Evolutionary conservation across 345 rosid species (phyloP), one percentile per base, ranked within the genome.

Genomic region (Citrus inodora): DNA sequence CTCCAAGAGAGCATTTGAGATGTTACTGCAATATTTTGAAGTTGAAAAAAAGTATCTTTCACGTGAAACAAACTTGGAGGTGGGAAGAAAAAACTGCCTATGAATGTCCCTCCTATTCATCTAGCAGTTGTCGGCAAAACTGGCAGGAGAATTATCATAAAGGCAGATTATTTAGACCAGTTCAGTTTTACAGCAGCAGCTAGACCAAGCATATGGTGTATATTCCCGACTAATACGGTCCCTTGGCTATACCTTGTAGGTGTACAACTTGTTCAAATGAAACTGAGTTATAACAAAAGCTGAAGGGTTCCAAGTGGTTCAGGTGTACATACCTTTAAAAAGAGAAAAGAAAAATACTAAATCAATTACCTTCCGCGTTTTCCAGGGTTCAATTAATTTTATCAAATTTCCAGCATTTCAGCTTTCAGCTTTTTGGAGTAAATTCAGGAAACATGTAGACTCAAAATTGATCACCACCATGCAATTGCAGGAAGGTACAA

Each of bases 21-120:
- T 75, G 82, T 51, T 83, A 77, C 68, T 74, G 80, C 73, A 79
- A 73, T 68, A 75, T 77, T 27, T 61, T 76, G 73, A 86, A 83
- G 83, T 53, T 53, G 58, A 84, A 74, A 80, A 74, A 86, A 76
- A 80, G 61, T 79, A 42, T 67, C 78, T 74, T 66, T 24, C 53
- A 11, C 64, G 9, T 73, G 81, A 83, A 4, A 78, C 40, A 86
- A 79, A 72, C 74, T 78, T 24, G 79, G 74, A 68, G 73, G 72
- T 16, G 59, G 76, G 40, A 28, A 79, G 76, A 74, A 78, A 76
- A 83, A 72, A 48, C 76, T 71, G 63, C 80, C 87, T 21, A 64
- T 42, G 5, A 86, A 85, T 71, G 85, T 87, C 10, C 83, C 83
- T 25, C 80, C 79, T 9, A 84, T 85, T 30, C 82, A 82, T 69